These are phyloP conservation scores for Ceratobasidium papillatum DNA, from an alignment of 1,284 basidiomycete species.

Conservation along the genomic window DNA sequence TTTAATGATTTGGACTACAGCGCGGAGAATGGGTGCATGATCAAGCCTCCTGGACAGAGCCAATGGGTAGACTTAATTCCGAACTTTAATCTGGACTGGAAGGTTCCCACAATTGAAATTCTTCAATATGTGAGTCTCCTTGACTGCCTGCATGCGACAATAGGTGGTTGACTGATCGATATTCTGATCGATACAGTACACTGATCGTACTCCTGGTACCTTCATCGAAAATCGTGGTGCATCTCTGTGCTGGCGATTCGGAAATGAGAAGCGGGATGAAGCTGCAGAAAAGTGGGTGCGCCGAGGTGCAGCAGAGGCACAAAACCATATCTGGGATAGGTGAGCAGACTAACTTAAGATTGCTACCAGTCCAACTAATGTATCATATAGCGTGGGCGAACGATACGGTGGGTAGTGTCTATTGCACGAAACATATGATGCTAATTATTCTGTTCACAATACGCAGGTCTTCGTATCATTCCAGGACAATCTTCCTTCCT, in stretches of 20 bases:
- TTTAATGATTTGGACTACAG: constrained; percentile 51
- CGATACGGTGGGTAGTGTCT: constrained; percentile 60
- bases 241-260: constrained; percentile 85
- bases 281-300: constrained; percentile 79
- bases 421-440: neutral
- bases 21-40: constrained; percentile 88
- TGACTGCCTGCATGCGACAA: constrained; percentile 27
- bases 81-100: constrained; percentile 83
- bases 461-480: constrained; percentile 70
- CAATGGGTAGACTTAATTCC: constrained; percentile 82
- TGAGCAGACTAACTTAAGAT: constrained; percentile 47
- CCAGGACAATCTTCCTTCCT: constrained; percentile 81
- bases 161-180: neutral
- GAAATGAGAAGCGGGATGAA: constrained; percentile 63
- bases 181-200: constrained; percentile 65
- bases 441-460: neutral
- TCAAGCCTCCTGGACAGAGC: constrained; percentile 59
- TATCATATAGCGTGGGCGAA: constrained; percentile 69
- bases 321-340: constrained; percentile 89
- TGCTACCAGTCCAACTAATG: constrained; percentile 21
- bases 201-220: constrained; percentile 85
- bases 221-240: constrained; percentile 87
- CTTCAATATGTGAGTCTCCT: constrained; percentile 71
- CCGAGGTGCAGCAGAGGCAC: constrained; percentile 86
- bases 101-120: constrained; percentile 79